phyloP scores from a whole-genome alignment of 371 early-diverging fungal genomes.

The Umbelopsis sp. region DNA sequence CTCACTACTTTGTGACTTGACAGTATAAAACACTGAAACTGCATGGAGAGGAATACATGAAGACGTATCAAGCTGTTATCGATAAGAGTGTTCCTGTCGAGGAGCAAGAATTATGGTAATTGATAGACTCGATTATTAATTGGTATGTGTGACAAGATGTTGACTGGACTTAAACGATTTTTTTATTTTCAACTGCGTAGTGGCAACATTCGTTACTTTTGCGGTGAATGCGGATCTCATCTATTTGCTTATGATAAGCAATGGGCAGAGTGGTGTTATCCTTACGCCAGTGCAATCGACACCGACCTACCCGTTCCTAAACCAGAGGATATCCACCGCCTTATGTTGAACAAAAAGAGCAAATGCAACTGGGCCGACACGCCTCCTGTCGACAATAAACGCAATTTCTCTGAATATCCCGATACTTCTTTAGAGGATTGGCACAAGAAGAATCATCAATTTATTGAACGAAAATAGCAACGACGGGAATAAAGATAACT shows the following conservation, averaged over 20 bases:
- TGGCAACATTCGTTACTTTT: conserved; percentile 50
- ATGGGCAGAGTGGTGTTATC: conserved; percentile 40
- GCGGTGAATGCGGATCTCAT: conserved; percentile 48
- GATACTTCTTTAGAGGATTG: conserved; percentile 47
- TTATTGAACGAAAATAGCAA: conserved; percentile 13
- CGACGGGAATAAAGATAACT: neutral
- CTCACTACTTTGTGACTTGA: too few relatives aligned
- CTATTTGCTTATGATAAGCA: conserved; percentile 42
- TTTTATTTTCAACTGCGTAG: conserved; percentile 23
- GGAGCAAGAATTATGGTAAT: conserved; percentile 40
- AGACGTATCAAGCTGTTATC: conserved; percentile 16
- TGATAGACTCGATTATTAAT: neutral
- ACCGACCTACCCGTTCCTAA: conserved; percentile 34
- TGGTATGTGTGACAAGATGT: too few relatives aligned
- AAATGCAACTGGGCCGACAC: conserved; percentile 44
- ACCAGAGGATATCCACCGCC: conserved; percentile 30
- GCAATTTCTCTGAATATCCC: conserved; percentile 42
- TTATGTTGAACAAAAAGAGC: conserved; percentile 36
- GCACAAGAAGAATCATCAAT: conserved; percentile 36
- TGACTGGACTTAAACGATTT: neutral
- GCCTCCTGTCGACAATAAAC: conserved; percentile 23
- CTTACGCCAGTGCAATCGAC: conserved; percentile 51
- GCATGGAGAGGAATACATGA: conserved; percentile 36
- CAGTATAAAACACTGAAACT: conserved; percentile 41
- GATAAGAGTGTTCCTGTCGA: conserved; percentile 41